Evolutionary conservation across 306 rosid species (phyloP).

Genomic region (Quercus ilex): DNA sequence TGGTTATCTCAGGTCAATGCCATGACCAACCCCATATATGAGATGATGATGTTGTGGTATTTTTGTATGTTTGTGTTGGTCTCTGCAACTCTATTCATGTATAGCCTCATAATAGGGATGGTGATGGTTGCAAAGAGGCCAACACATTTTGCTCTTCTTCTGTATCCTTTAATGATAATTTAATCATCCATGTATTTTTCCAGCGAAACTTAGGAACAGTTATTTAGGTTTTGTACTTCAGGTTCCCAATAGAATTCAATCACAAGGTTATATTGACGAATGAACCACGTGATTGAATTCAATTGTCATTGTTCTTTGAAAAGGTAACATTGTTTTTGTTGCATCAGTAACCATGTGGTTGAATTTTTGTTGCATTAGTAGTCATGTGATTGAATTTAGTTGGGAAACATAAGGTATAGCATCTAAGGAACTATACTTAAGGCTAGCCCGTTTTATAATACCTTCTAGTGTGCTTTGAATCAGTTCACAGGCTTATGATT

Average conservation of each 20-base stretch:
- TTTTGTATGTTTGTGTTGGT: constrained; percentile 9
- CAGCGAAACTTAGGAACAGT: no score
- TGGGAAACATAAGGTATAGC: no score
- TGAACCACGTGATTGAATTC: no score
- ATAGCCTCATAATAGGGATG: constrained; percentile 14
- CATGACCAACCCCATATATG: not conserved
- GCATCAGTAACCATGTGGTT: no score
- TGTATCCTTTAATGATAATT: constrained; percentile 42
- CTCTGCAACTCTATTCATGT: constrained; percentile 27
- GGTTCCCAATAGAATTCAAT: no score
- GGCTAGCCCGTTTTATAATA: not conserved
- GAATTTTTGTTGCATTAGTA: no score
- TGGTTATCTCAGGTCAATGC: constrained; percentile 53
- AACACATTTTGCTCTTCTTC: constrained; percentile 26
- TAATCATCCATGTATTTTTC: not conserved
- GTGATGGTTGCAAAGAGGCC: constrained; percentile 45
- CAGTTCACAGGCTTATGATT: not conserved
- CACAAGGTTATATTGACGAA: no score
- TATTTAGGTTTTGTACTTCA: no score
- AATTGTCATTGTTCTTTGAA: no score
- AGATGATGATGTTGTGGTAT: constrained; percentile 1
- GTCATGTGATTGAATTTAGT: no score
- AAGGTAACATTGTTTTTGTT: no score
- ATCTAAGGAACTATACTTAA: no score
- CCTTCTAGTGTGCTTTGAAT: not conserved